Percentiles rank a stretch among this genome's conserved stretches.
Conservation (phyloP, 2,329 filamentous ascomycete species). For the Periconia digitata region DNA sequence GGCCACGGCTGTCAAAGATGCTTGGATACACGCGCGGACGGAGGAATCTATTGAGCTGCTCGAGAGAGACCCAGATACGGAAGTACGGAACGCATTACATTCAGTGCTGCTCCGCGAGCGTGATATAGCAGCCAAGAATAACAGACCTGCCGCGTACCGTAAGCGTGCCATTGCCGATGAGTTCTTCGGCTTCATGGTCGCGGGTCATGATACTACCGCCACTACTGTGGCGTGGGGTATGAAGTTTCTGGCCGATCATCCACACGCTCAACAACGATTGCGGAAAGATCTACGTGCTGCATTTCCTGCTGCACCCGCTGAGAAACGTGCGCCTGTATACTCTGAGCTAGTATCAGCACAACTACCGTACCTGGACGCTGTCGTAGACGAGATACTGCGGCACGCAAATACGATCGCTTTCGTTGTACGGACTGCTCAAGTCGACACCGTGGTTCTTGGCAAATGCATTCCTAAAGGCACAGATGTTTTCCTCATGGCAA, state of each 20-base stretch:
- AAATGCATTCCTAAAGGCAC: constrained; percentile 44
- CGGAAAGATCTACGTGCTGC: constrained; percentile 1
- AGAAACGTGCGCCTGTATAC: constrained; percentile 4
- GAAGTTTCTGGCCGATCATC: constrained; percentile 6
- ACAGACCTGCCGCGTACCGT: constrained; percentile 5
- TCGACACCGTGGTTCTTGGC: constrained; percentile 47
- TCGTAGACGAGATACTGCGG: constrained; percentile 46
- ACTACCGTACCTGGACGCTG: constrained; percentile 44
- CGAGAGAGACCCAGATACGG: background rate
- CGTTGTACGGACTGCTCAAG: constrained; percentile 32
- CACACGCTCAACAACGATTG: constrained; percentile 4
- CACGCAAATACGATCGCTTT: constrained; percentile 23
- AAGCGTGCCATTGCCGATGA: constrained; percentile 9
- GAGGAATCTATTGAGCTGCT: background rate
- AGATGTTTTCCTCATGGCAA: constrained; percentile 32
- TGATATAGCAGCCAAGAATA: constrained; percentile 7
- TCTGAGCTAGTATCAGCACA: constrained; percentile 2
- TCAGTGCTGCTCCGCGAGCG: constrained; percentile 10
- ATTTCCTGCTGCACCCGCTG: background rate
- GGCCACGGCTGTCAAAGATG: constrained; percentile 5
- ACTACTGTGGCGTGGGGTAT: constrained; percentile 8
- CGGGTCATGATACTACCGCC: constrained; percentile 8
- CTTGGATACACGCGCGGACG: constrained; percentile 1
- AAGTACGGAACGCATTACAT: constrained; percentile 2
- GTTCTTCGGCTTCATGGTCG: constrained; percentile 8